These are phyloP conservation scores for Trichoderma hamatum DNA, from an alignment of 2,329 filamentous ascomycete species.

Conservation along the genomic window DNA sequence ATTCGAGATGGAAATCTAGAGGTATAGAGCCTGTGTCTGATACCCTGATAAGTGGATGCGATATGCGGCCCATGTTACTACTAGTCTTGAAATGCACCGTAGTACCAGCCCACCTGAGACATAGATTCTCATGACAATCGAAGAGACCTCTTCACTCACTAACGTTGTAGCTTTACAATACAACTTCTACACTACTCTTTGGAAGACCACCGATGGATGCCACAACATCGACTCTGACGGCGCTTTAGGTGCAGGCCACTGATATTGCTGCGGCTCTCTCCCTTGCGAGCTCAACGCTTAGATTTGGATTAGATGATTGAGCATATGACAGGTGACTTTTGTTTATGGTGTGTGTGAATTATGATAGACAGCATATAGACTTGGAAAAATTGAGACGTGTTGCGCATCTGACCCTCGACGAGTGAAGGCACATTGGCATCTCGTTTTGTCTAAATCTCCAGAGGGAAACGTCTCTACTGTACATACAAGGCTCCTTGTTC, in stretches of 20 bases:
- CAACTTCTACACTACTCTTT: background rate
- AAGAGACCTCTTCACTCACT: too few species aligned
- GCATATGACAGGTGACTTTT: background rate
- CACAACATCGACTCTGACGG: background rate
- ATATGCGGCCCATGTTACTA: too few species aligned
- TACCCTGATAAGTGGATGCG: too few species aligned
- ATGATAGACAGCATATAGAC: background rate
- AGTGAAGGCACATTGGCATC: background rate
- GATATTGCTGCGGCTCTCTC: background rate
- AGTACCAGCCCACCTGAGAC: background rate
- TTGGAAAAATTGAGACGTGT: background rate
- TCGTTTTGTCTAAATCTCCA: background rate
- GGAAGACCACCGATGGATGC: background rate
- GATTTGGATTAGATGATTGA: background rate
- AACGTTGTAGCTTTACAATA: background rate
- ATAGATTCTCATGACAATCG: too few species aligned
- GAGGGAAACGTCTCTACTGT: background rate
- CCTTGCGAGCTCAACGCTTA: background rate
- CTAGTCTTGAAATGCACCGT: background rate
- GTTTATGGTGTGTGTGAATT: background rate
- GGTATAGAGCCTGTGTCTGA: too few species aligned
- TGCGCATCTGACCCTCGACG: background rate
- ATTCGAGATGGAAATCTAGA: too few species aligned
- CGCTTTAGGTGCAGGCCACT: background rate
- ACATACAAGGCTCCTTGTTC: background rate